A percentile compares a stretch with the other conserved stretches of the same genome.
Conservation (phyloP, 2,329 filamentous ascomycete genomes). For the Trichoderma simmonsii region DNA sequence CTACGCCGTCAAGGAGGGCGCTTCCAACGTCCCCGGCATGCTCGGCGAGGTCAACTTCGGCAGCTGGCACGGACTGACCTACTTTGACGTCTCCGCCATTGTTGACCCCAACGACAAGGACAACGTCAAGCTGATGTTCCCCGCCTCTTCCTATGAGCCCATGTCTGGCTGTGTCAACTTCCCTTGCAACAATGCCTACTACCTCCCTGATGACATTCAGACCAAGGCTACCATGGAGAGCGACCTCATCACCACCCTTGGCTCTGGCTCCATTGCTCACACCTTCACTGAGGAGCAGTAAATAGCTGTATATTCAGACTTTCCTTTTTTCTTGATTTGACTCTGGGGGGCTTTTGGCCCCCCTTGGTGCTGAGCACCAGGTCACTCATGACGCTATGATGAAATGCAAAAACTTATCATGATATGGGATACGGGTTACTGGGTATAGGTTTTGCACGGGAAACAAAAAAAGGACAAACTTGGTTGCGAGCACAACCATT, state of each 20-base stretch:
- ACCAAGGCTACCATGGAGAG: constrained; percentile 50
- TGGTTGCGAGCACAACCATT: constrained; percentile 17
- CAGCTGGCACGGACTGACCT: constrained; percentile 47
- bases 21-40: constrained; percentile 45
- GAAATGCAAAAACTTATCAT: constrained; percentile 28
- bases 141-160: constrained; percentile 34
- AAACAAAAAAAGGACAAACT: constrained; percentile 20
- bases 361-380: constrained; percentile 27
- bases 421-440: constrained; percentile 4
- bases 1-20: constrained; percentile 47
- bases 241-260: constrained; percentile 52
- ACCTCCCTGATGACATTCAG: constrained; percentile 51
- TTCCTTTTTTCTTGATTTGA: not conserved
- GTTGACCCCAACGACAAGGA: constrained; percentile 48
- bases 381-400: constrained; percentile 22
- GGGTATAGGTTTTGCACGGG: constrained; percentile 5
- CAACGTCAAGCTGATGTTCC: constrained; percentile 56
- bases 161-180: constrained; percentile 51
- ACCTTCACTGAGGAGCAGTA: constrained; percentile 22
- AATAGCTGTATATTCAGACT: not conserved
- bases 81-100: constrained; percentile 59
- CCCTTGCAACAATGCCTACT: constrained; percentile 55
- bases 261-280: constrained; percentile 31
- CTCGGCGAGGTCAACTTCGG: constrained; percentile 51
- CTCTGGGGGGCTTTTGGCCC: not conserved